Evolutionary conservation across 495 filamentous ascomycete species (phyloP).

Genomic region (Penicillium ucsense): DNA sequence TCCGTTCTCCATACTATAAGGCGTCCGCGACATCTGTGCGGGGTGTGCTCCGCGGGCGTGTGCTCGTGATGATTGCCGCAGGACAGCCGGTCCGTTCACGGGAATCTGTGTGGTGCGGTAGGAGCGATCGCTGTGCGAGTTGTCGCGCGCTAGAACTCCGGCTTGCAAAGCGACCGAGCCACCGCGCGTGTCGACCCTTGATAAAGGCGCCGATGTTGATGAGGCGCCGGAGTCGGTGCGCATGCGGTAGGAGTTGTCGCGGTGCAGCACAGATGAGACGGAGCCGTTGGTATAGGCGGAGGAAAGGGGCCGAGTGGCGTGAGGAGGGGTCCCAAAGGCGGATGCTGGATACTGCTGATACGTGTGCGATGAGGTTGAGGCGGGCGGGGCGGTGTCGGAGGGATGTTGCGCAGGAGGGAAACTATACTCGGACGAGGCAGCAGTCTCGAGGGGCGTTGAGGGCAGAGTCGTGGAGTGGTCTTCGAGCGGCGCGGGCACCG

Average conservation of each 20-base stretch:
- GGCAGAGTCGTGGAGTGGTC: slow-evolving; percentile 12
- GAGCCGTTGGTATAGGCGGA: slow-evolving; percentile 43
- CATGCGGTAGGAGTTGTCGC: slow-evolving; percentile 46
- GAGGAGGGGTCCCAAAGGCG: slow-evolving; percentile 28
- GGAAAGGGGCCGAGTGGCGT: slow-evolving; percentile 44
- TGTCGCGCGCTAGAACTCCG: slow-evolving; percentile 55
- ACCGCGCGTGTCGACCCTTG: slow-evolving; percentile 51
- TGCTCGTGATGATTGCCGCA: slow-evolving; percentile 37
- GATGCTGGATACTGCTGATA: slow-evolving; percentile 35
- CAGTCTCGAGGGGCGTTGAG: slow-evolving; percentile 13
- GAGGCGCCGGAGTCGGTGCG: slow-evolving; percentile 57
- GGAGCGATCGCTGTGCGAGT: slow-evolving; percentile 58
- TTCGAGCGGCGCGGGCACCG: slow-evolving; percentile 8
- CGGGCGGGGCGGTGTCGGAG: slow-evolving; percentile 14
- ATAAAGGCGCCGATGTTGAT: slow-evolving; percentile 45
- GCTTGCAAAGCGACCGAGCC: slow-evolving; percentile 53
- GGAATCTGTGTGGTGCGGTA: slow-evolving; percentile 51
- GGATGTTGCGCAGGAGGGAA: slow-evolving; percentile 17
- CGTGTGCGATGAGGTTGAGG: slow-evolving; percentile 13
- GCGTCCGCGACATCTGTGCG: slow-evolving; percentile 44
- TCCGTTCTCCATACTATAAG: slow-evolving; percentile 56
- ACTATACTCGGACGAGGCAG: slow-evolving; percentile 18
- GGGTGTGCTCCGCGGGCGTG: slow-evolving; percentile 37
- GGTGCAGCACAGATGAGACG: slow-evolving; percentile 24
- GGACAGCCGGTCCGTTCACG: slow-evolving; percentile 45